Base-by-base conservation (phyloP, 2,329 filamentous ascomycete species). In the Trichophyton benhamiae region DNA sequence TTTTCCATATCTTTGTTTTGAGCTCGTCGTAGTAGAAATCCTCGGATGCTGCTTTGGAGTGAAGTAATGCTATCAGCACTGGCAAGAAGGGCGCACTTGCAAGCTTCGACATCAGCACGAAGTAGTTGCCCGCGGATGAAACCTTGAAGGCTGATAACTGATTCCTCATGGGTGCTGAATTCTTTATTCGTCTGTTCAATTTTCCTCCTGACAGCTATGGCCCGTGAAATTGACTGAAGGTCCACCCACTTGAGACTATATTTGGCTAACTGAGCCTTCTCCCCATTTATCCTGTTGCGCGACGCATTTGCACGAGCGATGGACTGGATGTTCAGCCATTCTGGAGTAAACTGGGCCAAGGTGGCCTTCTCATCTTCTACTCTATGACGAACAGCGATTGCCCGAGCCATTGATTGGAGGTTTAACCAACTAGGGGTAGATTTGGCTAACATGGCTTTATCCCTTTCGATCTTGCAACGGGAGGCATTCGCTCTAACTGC, bases 41-140 rank as follows among this genome's bases (percentile, higher is more conserved):
- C 75, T 63, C 83, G 76, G 49, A 77, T 74, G 57, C 75, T 72
- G 25, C 80, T 79, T 68, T 87, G 83, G 25, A 86, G 67, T 27
- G 76, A 71, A 62, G 76, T 66, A 33, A 83, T 72, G 3, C 70
- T 65, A 46, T 67, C 63, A 60, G 79, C 75, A 61, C 81, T 75
- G 41, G 75, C 68, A 15, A 69, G 66, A 55, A 86, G 69, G 3
- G 75, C 72, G n/a, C 63, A 65, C 42, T 67, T 71, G 42, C 75
- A 69, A 1, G 60, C 64, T 4, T 70, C 60, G 17, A 78, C 53
- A 44, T 68, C 66, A 41, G 65, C 60, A 53, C 77, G 71, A 53
- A 72, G 42, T 27, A 66, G 64, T 2, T 69, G 67, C 8, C 69
- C 74, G 4, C 75, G 68, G 27, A 68, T 44, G 15, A 69, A 65